Evolutionary conservation across 2,329 filamentous ascomycete species (phyloP).

Genomic region (Microcera coccophila): DNA sequence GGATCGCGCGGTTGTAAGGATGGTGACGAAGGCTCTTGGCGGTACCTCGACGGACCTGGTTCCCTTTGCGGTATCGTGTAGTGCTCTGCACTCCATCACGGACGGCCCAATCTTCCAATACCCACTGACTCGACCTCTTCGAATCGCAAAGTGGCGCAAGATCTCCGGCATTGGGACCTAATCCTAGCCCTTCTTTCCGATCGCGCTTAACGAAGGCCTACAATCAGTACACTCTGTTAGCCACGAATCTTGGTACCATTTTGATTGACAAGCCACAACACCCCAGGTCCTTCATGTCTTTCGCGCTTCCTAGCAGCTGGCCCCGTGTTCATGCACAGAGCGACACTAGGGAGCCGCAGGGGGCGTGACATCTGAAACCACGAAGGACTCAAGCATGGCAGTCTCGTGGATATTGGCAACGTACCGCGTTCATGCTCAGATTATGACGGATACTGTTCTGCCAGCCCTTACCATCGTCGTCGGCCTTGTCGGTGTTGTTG

Average conservation of each 20-base stretch:
- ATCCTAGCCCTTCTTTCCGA: conserved; percentile 27
- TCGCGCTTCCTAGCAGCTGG: conserved; percentile 5
- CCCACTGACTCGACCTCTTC: conserved; percentile 73
- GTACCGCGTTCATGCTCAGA: conserved; percentile 89
- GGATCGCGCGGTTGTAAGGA: conserved; percentile 21
- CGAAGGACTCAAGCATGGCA: conserved; percentile 7
- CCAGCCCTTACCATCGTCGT: conserved; percentile 72
- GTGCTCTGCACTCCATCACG: conserved; percentile 76
- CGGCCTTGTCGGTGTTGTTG: conserved; percentile 75
- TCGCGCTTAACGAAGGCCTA: conserved; percentile 43
- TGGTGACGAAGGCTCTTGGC: conserved; percentile 7
- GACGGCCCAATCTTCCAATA: conserved; percentile 66
- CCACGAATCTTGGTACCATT: not conserved
- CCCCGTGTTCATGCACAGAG: conserved; percentile 10
- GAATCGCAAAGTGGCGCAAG: not conserved
- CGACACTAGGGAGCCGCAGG: conserved; percentile 7
- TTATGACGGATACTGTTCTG: conserved; percentile 96
- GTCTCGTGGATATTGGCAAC: conserved; percentile 15
- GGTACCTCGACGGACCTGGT: conserved; percentile 27
- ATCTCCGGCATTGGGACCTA: conserved; percentile 5
- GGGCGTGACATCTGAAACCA: conserved; percentile 13
- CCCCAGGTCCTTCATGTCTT: not conserved
- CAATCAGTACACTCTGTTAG: conserved; percentile 13
- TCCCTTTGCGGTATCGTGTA: conserved; percentile 66
- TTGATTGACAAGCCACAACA: conserved; percentile 1